Evolutionary conservation across 345 rosid species (phyloP), one percentile per base, ranked within the genome.

Genomic region (Luvunga scandens): DNA sequence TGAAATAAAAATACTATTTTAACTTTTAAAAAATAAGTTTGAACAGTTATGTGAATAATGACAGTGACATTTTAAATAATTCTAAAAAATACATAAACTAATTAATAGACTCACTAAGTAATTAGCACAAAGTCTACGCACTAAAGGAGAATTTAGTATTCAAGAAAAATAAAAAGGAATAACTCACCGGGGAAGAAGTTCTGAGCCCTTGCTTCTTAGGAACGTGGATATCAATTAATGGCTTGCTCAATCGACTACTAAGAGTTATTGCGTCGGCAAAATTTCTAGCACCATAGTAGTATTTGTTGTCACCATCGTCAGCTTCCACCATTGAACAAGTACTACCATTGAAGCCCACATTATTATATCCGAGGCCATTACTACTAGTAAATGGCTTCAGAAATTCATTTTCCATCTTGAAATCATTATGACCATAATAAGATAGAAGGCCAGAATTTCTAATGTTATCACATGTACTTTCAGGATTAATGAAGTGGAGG

Each of bases 161-260:
- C 50, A 45, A 45, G 50, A 45, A 8, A 45, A 50, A 50, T 16
- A 50, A 16, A 16, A 13, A 50, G 21, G 19, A 53, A 27, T 4
- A 65, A 48, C 89, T 78, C 79, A 92, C 92, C 85, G n/a, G 77
- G 14, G 87, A 65, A 78, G 85, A 80, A 56, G 85, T 36, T 77
- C 83, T 88, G 42, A 79, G 80, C 56, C 81, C 87, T 79, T 85
- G 89, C 85, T 92, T 92, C 84, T 92, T 88, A 73, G 89, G 83
- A 5, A 81, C 83, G 77, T 84, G 83, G 73, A 84, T 79, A 79
- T 88, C 87, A 9, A 79, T 19, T 77, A 87, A 71, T 36, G 91
- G 88, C 78, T 88, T 87, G 75, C 80, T 88, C 19, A 88, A 69
- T 76, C 87, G 83, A 75, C 87, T 77, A 65, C 77, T 78, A 68